Evolutionary conservation across 257 asterid species (phyloP).

Genomic region (Prunella vulgaris): DNA sequence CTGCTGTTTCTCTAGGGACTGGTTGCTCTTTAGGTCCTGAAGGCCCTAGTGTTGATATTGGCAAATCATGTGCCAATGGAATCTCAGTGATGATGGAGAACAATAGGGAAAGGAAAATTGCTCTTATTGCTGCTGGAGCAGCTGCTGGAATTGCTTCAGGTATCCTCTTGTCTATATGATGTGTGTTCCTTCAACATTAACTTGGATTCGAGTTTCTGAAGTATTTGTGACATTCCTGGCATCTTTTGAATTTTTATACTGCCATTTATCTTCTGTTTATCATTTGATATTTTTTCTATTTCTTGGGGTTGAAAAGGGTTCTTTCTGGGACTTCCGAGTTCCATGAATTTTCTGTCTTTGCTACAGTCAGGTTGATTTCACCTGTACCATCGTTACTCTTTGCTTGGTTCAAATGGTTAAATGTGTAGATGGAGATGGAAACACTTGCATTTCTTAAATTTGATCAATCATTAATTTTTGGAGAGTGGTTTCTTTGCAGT

Average conservation of each 20-base stretch:
- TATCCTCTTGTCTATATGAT: slow-evolving; percentile 21
- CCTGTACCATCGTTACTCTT: background rate
- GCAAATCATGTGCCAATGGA: slow-evolving; percentile 93
- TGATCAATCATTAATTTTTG: slow-evolving; percentile 4
- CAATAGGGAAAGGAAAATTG: slow-evolving; percentile 94
- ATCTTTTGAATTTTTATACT: background rate
- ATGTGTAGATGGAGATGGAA: slow-evolving; percentile 2
- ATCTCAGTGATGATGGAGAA: slow-evolving; percentile 92
- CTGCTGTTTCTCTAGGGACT: slow-evolving; percentile 88
- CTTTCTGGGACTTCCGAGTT: background rate
- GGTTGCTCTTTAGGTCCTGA: slow-evolving; percentile 99
- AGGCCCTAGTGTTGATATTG: slow-evolving; percentile 99
- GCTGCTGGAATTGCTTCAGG: slow-evolving; percentile 99
- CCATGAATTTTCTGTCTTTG: background rate
- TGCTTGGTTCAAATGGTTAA: background rate
- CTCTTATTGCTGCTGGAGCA: slow-evolving; percentile 98
- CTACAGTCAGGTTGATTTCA: background rate
- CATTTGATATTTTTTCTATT: background rate
- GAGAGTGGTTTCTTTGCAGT: no score
- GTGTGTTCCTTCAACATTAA: background rate
- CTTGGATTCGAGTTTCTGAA: background rate
- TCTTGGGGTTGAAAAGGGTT: slow-evolving; percentile 3
- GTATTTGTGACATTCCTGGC: background rate
- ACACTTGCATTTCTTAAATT: background rate
- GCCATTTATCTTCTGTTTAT: background rate